phyloP scores from a whole-genome alignment of 768 basidiomycete genomes.

The Mycena galopus region DNA sequence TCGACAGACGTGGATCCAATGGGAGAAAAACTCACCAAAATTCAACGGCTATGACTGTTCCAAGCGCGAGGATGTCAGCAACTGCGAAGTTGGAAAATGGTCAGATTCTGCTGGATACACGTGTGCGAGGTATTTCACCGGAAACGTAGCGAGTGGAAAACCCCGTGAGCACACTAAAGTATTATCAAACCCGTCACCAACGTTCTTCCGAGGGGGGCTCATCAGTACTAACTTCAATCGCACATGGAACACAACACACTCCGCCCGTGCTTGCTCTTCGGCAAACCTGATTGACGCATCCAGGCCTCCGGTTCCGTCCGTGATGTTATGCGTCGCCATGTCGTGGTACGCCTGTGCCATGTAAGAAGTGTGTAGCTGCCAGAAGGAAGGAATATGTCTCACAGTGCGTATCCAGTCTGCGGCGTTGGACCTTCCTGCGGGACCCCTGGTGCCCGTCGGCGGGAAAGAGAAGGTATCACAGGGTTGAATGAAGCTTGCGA shows the following conservation, averaged over 20 bases:
- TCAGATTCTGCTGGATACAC: not conserved
- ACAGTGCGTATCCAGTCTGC: not conserved
- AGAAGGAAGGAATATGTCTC: not conserved
- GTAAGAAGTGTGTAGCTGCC: not conserved
- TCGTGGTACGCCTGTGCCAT: not conserved
- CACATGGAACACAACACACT: not conserved
- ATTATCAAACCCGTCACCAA: not conserved
- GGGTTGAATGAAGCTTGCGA: not conserved
- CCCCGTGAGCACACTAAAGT: not conserved
- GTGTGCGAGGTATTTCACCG: not conserved
- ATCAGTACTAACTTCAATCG: not conserved
- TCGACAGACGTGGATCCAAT: not conserved
- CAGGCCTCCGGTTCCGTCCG: not conserved
- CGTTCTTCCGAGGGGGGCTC: not conserved
- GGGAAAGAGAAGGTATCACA: not conserved
- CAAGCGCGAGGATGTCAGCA: conserved; percentile 16
- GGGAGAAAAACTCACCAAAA: conserved; percentile 9
- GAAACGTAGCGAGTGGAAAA: not conserved
- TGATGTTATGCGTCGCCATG: not conserved
- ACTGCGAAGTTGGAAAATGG: conserved; percentile 7
- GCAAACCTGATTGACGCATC: not conserved
- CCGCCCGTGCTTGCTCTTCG: not conserved
- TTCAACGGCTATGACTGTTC: conserved; percentile 16
- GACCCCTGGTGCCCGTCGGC: not conserved
- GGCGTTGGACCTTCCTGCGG: not conserved